A percentile compares a stretch with the other conserved stretches of the same genome.
phyloP scores from a whole-genome alignment of 2,329 filamentous ascomycete species.

The Colletotrichum sp. region DNA sequence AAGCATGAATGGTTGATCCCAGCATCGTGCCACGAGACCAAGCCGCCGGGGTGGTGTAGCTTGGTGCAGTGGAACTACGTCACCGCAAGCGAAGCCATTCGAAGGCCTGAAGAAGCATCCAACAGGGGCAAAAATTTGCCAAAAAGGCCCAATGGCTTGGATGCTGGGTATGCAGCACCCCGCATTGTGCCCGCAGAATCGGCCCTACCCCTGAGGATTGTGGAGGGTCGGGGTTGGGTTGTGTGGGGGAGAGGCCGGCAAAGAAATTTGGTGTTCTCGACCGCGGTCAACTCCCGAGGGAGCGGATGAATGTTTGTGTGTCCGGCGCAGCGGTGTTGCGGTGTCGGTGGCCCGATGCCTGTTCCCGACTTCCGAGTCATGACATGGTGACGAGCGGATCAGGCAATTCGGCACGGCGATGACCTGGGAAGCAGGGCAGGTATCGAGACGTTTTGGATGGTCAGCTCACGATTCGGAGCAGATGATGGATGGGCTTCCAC shows the following conservation, averaged over 20 bases:
- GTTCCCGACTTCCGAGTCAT: constrained; percentile 4
- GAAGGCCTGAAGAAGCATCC: not conserved
- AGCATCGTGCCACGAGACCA: constrained; percentile 14
- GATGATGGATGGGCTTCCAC: not conserved
- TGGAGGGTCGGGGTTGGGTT: constrained; percentile 15
- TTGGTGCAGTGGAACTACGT: constrained; percentile 5
- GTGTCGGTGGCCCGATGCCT: not conserved
- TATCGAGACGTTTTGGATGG: not conserved
- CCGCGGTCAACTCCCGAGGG: constrained; percentile 14
- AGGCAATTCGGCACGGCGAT: not conserved
- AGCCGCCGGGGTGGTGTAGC: not conserved
- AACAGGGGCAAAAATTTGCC: not conserved
- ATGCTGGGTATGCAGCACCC: not conserved
- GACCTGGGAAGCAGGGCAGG: not conserved
- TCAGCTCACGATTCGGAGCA: not conserved
- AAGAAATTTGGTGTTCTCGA: not conserved
- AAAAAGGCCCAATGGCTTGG: constrained; percentile 7
- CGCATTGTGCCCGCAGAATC: constrained; percentile 12
- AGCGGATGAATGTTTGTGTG: not conserved
- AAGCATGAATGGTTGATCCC: not conserved
- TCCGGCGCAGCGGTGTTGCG: not conserved
- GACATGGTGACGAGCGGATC: not conserved
- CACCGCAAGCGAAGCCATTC: not conserved
- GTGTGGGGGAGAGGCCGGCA: constrained; percentile 4
- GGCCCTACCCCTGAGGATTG: constrained; percentile 7